phyloP scores from a whole-genome alignment of 139 green algal species.

The Parachlorella kessleri region DNA sequence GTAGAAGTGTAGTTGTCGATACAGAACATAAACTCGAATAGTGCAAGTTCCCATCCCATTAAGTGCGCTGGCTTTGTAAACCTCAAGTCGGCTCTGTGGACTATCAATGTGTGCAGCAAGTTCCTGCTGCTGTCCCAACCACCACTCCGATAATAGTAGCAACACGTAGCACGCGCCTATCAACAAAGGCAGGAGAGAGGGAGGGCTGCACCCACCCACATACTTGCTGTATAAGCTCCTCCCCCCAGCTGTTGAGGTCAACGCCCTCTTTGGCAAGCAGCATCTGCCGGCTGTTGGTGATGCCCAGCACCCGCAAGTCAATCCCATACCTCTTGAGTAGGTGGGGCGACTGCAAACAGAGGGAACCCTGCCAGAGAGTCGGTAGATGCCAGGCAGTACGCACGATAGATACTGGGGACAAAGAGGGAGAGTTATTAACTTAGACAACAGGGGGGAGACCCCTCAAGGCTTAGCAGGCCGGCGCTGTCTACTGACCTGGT shows the following conservation, averaged over 20 bases:
- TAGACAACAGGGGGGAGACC: neutral
- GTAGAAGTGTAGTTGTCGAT: no score
- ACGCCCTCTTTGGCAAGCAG: constrained; percentile 43
- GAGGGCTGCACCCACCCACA: neutral
- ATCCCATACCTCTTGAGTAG: constrained; percentile 56
- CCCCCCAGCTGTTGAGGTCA: constrained; percentile 55
- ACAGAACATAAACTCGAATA: no score
- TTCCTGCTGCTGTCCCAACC: no score
- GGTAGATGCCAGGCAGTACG: neutral
- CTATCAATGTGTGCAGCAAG: no score
- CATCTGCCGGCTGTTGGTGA: constrained; percentile 57
- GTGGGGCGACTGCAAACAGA: constrained; percentile 38
- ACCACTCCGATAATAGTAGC: no score
- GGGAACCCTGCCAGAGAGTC: neutral
- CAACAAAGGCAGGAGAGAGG: constrained; percentile 8
- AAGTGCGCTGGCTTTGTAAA: no score
- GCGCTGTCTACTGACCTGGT: constrained; percentile 58
- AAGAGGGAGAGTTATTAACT: constrained; percentile 1
- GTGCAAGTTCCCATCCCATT: no score
- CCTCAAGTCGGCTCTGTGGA: no score
- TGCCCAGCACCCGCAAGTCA: constrained; percentile 63
- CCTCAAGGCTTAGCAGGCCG: neutral
- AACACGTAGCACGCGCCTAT: neutral
- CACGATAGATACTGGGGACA: neutral
- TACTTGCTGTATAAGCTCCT: constrained; percentile 26